Base-by-base conservation (phyloP, 345 rosid species). In the Gossypium thurberi region DNA sequence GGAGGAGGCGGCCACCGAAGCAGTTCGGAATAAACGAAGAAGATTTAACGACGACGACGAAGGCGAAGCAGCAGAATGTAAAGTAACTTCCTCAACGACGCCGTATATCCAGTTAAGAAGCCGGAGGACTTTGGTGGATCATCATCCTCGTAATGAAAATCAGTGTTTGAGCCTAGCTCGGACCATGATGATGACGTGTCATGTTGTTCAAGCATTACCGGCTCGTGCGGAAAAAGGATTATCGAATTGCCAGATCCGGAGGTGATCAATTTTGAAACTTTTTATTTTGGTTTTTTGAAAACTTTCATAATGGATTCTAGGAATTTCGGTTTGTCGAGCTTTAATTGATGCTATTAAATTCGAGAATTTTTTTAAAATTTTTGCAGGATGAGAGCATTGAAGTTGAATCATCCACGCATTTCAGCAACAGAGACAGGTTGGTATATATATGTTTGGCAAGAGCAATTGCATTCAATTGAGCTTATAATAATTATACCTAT, bases 361-460 rank as follows among this genome's bases (percentile, higher is more conserved):
- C 47, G 10, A 55, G 12, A 44, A 44, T 48, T 43, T 63, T 47
- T 2, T 0, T 2, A 72, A 69, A 77, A 61, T 5, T 50, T 72
- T 71, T 72, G 77, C 82, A 82, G 89, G 82, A 78, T 44, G 90
- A 81, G 72, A 78, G 84, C 43, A 80, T 52, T 50, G 91, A 87
- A 50, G 86, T 53, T 60, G 89, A 86, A 80, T 79, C 91, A 75
- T 82, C 89, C 64, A 70, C 86, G 84, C 74, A 76, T 82, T 75
- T 51, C 26, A 72, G 80, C 68, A 25, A 82, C 73, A 79, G 65
- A 58, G 84, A 81, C 60, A 84, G 88, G 88, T 86, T 46, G 23
- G 10, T 21, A 71, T 5, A 33, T 33, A 33, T 33, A 33, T 33
- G 40, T 33, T 33, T 33, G 40, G 40, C 40, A 33, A 33, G 40